Conservation (phyloP, 2,329 filamentous ascomycete species). For the Berkeleyomyces rouxiae region DNA sequence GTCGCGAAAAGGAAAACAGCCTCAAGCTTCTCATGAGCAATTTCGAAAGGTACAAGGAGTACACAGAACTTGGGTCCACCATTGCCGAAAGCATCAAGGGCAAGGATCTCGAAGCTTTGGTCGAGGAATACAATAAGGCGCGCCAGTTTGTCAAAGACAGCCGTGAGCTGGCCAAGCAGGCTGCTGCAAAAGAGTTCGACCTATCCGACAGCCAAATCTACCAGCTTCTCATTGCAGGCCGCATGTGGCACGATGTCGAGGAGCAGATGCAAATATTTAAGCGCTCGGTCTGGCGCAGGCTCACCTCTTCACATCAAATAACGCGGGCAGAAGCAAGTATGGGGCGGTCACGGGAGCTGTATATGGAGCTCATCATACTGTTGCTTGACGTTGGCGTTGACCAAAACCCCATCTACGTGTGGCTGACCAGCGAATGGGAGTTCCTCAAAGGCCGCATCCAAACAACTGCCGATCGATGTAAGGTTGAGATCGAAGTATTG, state of each 20-base stretch:
- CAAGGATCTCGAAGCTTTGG: slow-evolving; percentile 73
- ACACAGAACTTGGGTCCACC: slow-evolving; percentile 63
- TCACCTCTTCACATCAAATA: slow-evolving; percentile 50
- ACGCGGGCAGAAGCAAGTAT: slow-evolving; percentile 31
- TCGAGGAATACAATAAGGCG: slow-evolving; percentile 77
- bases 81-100: slow-evolving; percentile 76
- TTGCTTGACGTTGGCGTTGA: slow-evolving; percentile 88
- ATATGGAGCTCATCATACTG: slow-evolving; percentile 80
- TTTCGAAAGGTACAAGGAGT: slow-evolving; percentile 62
- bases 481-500: slow-evolving; percentile 82
- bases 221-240: slow-evolving; percentile 69
- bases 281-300: slow-evolving; percentile 68
- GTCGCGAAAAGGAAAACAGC: slow-evolving; percentile 76
- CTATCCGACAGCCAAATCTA: slow-evolving; percentile 69
- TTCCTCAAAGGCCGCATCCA: slow-evolving; percentile 76
- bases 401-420: slow-evolving; percentile 92
- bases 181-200: slow-evolving; percentile 29
- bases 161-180: slow-evolving; percentile 44
- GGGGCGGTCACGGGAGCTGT: slow-evolving; percentile 54
- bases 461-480: slow-evolving; percentile 64
- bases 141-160: slow-evolving; percentile 67
- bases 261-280: slow-evolving; percentile 78
- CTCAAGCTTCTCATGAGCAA: slow-evolving; percentile 62
- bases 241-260: slow-evolving; percentile 91
- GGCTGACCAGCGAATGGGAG: slow-evolving; percentile 80